These are phyloP conservation scores for Quercus lobata DNA, from an alignment of 331 rosid genomes.

Conservation along the genomic window DNA sequence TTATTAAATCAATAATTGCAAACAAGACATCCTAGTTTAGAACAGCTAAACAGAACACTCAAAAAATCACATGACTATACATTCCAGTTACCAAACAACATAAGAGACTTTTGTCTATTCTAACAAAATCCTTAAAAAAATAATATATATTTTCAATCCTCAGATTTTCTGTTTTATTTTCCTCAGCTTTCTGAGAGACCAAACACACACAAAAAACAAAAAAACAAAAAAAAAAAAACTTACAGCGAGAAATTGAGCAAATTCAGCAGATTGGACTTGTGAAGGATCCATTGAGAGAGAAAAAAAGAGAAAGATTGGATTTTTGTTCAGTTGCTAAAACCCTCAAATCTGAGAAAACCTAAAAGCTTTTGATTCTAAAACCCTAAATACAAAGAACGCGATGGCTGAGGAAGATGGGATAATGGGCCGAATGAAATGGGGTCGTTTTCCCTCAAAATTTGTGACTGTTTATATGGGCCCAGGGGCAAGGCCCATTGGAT, in stretches of 20 bases:
- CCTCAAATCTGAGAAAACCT: background rate
- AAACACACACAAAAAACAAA: background rate
- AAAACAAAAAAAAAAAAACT: conserved; percentile 4
- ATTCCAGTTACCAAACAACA: too few species aligned
- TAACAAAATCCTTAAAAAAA: too few species aligned
- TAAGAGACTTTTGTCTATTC: too few species aligned
- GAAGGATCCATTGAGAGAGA: conserved; percentile 65
- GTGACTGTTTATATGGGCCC: background rate
- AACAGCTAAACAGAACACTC: too few species aligned
- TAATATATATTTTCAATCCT: too few species aligned
- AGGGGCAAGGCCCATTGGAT: background rate
- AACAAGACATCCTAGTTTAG: too few species aligned
- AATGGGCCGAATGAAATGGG: background rate
- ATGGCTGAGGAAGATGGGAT: background rate
- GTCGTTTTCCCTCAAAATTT: background rate
- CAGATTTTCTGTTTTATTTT: background rate
- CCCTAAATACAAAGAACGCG: background rate
- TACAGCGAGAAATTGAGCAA: conserved; percentile 65
- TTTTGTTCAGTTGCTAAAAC: background rate
- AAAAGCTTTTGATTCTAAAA: background rate
- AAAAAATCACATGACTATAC: too few species aligned
- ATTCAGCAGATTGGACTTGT: conserved; percentile 46
- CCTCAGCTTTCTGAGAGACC: background rate
- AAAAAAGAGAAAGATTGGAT: background rate
- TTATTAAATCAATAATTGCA: too few species aligned